Conservation (phyloP, 306 rosid species). For the Acacia acuminata region DNA sequence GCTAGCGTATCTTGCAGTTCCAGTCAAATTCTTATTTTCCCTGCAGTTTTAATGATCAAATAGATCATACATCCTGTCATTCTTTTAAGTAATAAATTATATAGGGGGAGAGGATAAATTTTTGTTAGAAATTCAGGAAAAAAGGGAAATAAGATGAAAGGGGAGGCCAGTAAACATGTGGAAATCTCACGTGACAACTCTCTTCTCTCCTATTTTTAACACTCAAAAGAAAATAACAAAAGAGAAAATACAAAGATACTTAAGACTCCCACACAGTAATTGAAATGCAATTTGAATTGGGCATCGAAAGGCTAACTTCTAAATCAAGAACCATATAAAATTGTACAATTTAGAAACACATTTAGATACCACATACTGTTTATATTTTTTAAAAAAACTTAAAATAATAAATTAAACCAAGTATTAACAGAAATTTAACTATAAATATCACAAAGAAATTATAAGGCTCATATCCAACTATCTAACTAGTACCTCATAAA, state of each 20-base stretch:
- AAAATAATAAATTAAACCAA: neutral
- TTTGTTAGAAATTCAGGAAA: neutral
- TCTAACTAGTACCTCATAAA: neutral
- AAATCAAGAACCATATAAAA: neutral
- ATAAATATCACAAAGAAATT: neutral
- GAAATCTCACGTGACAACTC: neutral
- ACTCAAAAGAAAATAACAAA: neutral
- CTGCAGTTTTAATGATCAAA: slow-evolving; percentile 45
- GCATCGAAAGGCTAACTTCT: neutral
- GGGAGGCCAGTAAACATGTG: neutral
- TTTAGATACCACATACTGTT: neutral
- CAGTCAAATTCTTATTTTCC: slow-evolving; percentile 90
- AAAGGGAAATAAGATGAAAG: neutral
- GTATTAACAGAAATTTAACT: neutral
- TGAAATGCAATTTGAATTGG: neutral
- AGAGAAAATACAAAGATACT: neutral
- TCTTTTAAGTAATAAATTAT: neutral
- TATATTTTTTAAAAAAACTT: neutral
- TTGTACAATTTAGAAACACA: neutral
- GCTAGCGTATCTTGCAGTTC: slow-evolving; percentile 95
- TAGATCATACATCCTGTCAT: neutral
- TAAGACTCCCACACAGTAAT: neutral
- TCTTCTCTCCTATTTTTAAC: neutral
- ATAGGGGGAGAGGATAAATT: neutral
- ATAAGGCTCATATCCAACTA: neutral